These are phyloP conservation scores for Fagopyrum homotropicum DNA, from an alignment of 148 eudicot species.

Conservation along the genomic window DNA sequence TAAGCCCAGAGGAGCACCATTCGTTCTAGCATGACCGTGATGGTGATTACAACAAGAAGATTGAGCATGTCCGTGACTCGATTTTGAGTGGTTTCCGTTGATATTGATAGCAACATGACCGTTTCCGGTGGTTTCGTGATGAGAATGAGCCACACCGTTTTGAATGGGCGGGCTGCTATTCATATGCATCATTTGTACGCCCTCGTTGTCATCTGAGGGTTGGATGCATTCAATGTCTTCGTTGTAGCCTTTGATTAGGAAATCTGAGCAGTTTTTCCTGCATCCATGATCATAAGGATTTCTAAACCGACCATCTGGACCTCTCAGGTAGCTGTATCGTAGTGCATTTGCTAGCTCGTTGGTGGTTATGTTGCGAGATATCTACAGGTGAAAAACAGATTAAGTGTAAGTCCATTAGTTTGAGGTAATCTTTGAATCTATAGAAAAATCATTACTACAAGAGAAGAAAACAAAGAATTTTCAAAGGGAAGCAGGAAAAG, in stretches of 20 bases:
- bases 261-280: constrained; percentile 83
- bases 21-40: constrained; percentile 30
- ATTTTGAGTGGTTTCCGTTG: constrained; percentile 28
- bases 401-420: neutral
- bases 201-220: constrained; percentile 48
- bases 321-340: constrained; percentile 92
- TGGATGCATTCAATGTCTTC: constrained; percentile 63
- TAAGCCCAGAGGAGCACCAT: constrained; percentile 62
- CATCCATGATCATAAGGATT: constrained; percentile 89
- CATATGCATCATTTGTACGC: constrained; percentile 34
- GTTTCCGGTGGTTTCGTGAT: constrained; percentile 47
- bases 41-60: constrained; percentile 63
- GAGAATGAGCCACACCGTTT: constrained; percentile 48
- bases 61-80: constrained; percentile 54
- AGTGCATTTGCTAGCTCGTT: constrained; percentile 86
- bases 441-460: neutral
- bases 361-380: constrained; percentile 95
- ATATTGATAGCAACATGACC: constrained; percentile 43
- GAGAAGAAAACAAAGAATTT: neutral
- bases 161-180: constrained; percentile 40
- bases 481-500: neutral
- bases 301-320: constrained; percentile 75
- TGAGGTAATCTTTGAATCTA: neutral
- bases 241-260: constrained; percentile 74
- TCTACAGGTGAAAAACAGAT: constrained; percentile 34